Percentiles rank a stretch among this genome's conserved stretches.
Conservation (phyloP, 768 basidiomycete species). For the Saitozyma sp. region DNA sequence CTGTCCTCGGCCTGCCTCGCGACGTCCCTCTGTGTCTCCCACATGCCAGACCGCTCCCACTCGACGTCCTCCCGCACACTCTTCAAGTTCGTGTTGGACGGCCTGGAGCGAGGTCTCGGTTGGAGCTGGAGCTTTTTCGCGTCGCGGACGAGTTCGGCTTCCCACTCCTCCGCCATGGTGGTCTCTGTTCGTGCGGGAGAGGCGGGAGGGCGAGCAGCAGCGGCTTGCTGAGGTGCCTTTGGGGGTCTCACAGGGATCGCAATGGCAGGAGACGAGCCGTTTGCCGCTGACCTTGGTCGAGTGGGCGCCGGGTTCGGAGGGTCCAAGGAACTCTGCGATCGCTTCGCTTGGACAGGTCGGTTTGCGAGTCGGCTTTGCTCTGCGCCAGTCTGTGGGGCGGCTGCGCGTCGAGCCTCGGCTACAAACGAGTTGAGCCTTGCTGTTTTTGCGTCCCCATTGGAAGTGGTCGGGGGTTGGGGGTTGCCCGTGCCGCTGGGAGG, state of each 20-base stretch:
- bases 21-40: conserved; percentile 21
- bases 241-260: background rate
- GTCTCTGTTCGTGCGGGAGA: conserved; percentile 19
- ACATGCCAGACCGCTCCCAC: conserved; percentile 37
- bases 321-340: background rate
- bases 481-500: background rate
- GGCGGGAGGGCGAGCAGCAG: conserved; percentile 1
- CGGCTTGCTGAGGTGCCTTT: background rate
- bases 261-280: background rate
- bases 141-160: conserved; percentile 22
- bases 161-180: conserved; percentile 38
- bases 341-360: background rate
- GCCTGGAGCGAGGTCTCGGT: background rate
- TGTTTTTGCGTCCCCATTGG: too few relatives aligned
- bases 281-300: background rate
- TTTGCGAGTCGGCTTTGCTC: background rate
- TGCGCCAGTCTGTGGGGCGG: background rate
- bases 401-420: background rate
- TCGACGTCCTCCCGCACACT: conserved; percentile 1
- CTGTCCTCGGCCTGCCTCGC: conserved; percentile 34
- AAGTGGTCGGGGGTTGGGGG: background rate
- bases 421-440: background rate
- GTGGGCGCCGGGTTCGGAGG: background rate
- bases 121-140: conserved; percentile 2
- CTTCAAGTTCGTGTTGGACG: background rate